These are phyloP conservation scores for Clonostachys rosea DNA, from an alignment of 2,329 filamentous ascomycete genomes.

Conservation along the genomic window DNA sequence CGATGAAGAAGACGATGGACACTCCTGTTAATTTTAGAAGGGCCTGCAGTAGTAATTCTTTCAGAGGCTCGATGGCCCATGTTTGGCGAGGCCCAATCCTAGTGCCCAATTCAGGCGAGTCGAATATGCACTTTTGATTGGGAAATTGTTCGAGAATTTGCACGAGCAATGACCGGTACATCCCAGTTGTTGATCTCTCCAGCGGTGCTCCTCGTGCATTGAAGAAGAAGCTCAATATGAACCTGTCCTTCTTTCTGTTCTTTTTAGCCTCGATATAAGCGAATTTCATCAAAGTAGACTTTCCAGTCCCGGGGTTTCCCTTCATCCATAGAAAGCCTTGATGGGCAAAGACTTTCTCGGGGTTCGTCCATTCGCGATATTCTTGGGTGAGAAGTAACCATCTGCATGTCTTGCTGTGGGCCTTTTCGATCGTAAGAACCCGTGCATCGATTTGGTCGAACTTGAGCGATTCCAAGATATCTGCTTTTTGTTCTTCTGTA, in stretches of 20 bases:
- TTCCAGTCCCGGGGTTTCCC: slow-evolving; percentile 3
- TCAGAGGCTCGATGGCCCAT: neutral
- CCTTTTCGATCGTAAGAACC: slow-evolving; percentile 2
- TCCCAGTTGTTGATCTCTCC: slow-evolving; percentile 21
- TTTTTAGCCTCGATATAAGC: neutral
- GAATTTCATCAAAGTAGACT: slow-evolving; percentile 6
- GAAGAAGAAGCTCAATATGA: slow-evolving; percentile 39
- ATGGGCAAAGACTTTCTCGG: neutral
- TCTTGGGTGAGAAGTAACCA: slow-evolving; percentile 6
- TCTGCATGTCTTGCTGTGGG: slow-evolving; percentile 8
- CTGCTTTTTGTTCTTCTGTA: no score
- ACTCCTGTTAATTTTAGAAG: slow-evolving; percentile 1
- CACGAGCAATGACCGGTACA: slow-evolving; percentile 43
- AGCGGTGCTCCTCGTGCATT: slow-evolving; percentile 36
- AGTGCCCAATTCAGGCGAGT: neutral
- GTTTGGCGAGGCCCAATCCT: neutral
- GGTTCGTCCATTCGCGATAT: slow-evolving; percentile 7
- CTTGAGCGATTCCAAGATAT: slow-evolving; percentile 4
- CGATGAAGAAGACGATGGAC: slow-evolving; percentile 9
- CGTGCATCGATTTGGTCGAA: slow-evolving; percentile 9
- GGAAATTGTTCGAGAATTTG: slow-evolving; percentile 28
- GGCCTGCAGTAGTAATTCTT: slow-evolving; percentile 1
- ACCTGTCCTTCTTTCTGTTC: neutral
- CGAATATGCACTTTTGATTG: slow-evolving; percentile 23
- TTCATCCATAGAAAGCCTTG: slow-evolving; percentile 4